A percentile compares a stretch with the other conserved stretches of the same genome.
These are phyloP conservation scores for Vitis hybrid DNA, from an alignment of 177 flowering plant species.

Conservation along the genomic window DNA sequence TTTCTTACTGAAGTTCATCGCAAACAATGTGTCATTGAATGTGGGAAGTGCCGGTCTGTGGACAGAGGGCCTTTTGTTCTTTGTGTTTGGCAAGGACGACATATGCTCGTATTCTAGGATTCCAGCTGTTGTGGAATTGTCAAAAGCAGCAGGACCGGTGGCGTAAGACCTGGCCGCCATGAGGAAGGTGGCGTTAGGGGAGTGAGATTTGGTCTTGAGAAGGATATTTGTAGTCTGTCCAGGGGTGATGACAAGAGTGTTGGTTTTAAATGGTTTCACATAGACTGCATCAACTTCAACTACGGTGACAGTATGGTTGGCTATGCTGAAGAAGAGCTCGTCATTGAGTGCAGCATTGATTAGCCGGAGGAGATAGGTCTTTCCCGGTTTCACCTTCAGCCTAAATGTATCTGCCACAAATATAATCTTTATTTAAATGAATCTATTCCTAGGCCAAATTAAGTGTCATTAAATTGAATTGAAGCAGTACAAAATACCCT, in stretches of 20 bases:
- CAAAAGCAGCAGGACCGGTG: conserved; percentile 32
- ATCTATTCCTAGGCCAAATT: too few relatives aligned
- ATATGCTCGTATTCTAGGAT: conserved; percentile 25
- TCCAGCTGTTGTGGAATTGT: conserved; percentile 32
- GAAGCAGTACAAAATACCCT: conserved; percentile 16
- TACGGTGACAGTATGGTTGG: conserved; percentile 39
- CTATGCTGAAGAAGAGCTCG: conserved; percentile 47
- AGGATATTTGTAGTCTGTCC: conserved; percentile 48
- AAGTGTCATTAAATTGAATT: background rate
- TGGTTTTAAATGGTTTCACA: conserved; percentile 32
- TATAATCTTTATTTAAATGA: background rate
- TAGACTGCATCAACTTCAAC: conserved; percentile 43
- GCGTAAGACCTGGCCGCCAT: conserved; percentile 38
- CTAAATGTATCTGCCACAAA: conserved; percentile 32
- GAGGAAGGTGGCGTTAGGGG: conserved; percentile 27
- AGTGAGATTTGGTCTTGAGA: conserved; percentile 26
- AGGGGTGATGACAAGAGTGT: conserved; percentile 28
- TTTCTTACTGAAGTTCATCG: conserved; percentile 19
- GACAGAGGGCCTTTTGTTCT: conserved; percentile 21
- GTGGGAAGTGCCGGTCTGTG: conserved; percentile 31
- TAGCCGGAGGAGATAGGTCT: conserved; percentile 36
- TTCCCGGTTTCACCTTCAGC: conserved; percentile 39
- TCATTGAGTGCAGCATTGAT: conserved; percentile 43
- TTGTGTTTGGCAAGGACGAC: background rate
- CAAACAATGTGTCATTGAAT: conserved; percentile 32